These are phyloP conservation scores for Didymella glomerata DNA, from an alignment of 2,329 filamentous ascomycete species.

Conservation along the genomic window DNA sequence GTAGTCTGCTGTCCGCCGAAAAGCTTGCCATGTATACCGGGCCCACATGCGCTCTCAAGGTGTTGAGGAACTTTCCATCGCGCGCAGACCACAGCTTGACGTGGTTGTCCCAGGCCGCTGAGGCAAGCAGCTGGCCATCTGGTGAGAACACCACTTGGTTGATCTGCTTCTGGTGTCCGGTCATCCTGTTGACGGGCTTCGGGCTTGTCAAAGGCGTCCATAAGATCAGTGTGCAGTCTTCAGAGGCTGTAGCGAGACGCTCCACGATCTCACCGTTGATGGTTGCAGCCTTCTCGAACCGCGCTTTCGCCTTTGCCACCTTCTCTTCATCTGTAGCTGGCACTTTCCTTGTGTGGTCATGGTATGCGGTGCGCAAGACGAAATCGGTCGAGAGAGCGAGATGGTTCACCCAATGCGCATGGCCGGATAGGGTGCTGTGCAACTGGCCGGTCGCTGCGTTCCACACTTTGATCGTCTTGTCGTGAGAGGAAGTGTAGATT, in stretches of 20 bases:
- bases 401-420: conserved; percentile 96
- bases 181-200: conserved; percentile 85
- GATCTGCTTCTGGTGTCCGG: conserved; percentile 96
- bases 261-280: conserved; percentile 81
- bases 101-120: conserved; percentile 90
- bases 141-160: conserved; percentile 96
- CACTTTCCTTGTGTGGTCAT: conserved; percentile 78
- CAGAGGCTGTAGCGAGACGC: conserved; percentile 86
- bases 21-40: conserved; percentile 94
- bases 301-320: conserved; percentile 75
- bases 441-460: conserved; percentile 80
- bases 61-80: conserved; percentile 81
- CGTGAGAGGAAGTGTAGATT: conserved; percentile 70
- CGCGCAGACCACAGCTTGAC: conserved; percentile 89
- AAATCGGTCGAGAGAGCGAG: conserved; percentile 93
- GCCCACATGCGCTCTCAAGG: conserved; percentile 86
- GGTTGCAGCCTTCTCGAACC: conserved; percentile 85
- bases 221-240: conserved; percentile 95
- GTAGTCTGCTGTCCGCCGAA: conserved; percentile 86
- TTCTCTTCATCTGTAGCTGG: conserved; percentile 76
- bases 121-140: conserved; percentile 86
- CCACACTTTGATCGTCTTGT: conserved; percentile 94
- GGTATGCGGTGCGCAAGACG: conserved; percentile 83
- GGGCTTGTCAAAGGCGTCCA: conserved; percentile 82
- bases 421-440: conserved; percentile 78